phyloP scores from a whole-genome alignment of 2,329 filamentous ascomycete genomes.

The Thielaviopsis populi region DNA sequence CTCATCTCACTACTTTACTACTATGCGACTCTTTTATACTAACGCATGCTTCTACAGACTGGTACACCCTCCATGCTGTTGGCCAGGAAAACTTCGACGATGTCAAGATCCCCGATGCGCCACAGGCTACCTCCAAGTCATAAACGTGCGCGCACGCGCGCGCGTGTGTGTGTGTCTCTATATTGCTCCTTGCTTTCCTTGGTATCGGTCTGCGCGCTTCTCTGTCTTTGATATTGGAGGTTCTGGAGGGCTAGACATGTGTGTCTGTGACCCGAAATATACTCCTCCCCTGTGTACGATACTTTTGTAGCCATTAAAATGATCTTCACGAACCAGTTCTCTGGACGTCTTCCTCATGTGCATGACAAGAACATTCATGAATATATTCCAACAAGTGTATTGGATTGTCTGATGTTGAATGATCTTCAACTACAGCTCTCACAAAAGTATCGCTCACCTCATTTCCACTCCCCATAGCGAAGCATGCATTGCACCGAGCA shows the following conservation, averaged over 20 bases:
- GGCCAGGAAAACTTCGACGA: constrained; percentile 96
- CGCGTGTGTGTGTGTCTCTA: too few species aligned
- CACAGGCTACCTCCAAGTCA: constrained; percentile 23
- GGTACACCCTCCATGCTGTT: constrained; percentile 61
- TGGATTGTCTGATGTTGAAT: too few species aligned
- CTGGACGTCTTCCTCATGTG: not conserved
- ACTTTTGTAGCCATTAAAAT: not conserved
- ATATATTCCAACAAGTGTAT: too few species aligned
- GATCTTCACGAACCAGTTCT: not conserved
- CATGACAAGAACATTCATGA: too few species aligned
- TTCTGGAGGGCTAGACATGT: not conserved
- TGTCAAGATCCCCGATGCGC: constrained; percentile 70
- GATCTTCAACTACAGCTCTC: too few species aligned
- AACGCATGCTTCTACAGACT: constrained; percentile 27
- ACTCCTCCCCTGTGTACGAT: not conserved
- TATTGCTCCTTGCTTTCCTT: not conserved
- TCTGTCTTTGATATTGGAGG: not conserved
- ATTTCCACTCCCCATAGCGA: too few species aligned
- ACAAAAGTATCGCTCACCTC: too few species aligned
- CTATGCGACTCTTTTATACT: not conserved
- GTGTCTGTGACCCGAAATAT: not conserved
- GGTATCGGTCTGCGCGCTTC: not conserved
- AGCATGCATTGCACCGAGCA: not conserved
- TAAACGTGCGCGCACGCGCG: too few species aligned
- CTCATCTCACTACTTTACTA: too few species aligned